Percentiles rank a stretch among this genome's conserved stretches.
Conservation (phyloP, 331 rosid genomes). For the Prunus yedoensis region DNA sequence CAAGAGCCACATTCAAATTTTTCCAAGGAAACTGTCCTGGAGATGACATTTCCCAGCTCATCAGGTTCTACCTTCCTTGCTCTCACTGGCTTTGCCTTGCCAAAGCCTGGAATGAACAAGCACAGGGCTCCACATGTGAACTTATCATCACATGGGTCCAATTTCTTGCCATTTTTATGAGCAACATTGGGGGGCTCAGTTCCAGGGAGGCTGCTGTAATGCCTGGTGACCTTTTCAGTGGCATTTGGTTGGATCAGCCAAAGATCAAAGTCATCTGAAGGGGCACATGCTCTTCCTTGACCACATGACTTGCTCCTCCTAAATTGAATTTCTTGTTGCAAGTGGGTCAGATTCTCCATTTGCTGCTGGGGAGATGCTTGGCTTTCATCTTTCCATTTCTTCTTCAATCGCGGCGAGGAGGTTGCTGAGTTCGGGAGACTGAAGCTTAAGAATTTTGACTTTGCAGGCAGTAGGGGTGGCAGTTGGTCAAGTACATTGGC, state of each 20-base stretch:
- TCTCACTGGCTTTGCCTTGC: constrained; percentile 55
- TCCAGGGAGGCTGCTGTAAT: constrained; percentile 27
- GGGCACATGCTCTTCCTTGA: constrained; percentile 47
- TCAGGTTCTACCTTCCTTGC: constrained; percentile 35
- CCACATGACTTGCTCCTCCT: constrained; percentile 67
- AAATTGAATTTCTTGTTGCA: constrained; percentile 35
- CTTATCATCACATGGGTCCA: constrained; percentile 30
- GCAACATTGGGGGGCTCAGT: constrained; percentile 34
- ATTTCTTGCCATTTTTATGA: constrained; percentile 30
- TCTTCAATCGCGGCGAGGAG: constrained; percentile 58
- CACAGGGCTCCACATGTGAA: constrained; percentile 77
- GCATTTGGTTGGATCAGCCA: constrained; percentile 46
- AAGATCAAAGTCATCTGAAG: constrained; percentile 63
- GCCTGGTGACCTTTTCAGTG: constrained; percentile 27
- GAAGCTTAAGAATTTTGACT: constrained; percentile 52
- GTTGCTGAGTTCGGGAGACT: constrained; percentile 72
- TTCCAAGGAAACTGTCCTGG: constrained; percentile 71
- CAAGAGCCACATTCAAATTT: constrained; percentile 90
- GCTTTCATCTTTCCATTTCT: constrained; percentile 35
- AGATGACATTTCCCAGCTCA: constrained; percentile 36
- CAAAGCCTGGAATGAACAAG: constrained; percentile 66
- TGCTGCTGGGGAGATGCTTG: constrained; percentile 33
- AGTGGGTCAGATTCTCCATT: constrained; percentile 10
- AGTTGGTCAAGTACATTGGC: constrained; percentile 13
- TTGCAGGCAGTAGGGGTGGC: constrained; percentile 55